These are phyloP conservation scores for Tylopilus rubrobrunneus DNA, from an alignment of 768 basidiomycete species.

Conservation along the genomic window DNA sequence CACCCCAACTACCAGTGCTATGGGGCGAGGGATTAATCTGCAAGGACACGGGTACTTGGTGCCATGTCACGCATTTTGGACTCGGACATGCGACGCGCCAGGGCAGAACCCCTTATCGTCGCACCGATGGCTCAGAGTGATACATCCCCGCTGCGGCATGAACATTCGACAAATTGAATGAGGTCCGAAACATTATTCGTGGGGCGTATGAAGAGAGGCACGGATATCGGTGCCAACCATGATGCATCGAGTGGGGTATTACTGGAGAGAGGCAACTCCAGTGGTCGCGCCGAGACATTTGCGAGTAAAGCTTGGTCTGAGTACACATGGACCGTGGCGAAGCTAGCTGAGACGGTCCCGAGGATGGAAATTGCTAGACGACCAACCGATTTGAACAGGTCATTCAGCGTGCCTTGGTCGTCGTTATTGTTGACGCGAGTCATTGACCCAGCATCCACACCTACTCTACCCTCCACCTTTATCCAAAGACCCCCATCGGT, in stretches of 20 bases:
- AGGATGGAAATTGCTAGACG: conserved; percentile 60
- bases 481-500: conserved; percentile 63
- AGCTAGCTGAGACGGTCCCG: conserved; percentile 51
- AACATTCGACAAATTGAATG: conserved; percentile 48
- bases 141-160: conserved; percentile 54
- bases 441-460: conserved; percentile 63
- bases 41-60: no score
- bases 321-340: conserved; percentile 48
- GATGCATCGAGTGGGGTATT: conserved; percentile 37
- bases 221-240: conserved; percentile 57
- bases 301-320: conserved; percentile 43
- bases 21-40: no score
- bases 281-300: conserved; percentile 41
- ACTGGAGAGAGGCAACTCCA: conserved; percentile 51
- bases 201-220: conserved; percentile 49
- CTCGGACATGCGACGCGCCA: no score
- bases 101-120: no score
- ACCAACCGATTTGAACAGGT: conserved; percentile 63
- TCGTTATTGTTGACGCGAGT: conserved; percentile 50
- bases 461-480: conserved; percentile 51
- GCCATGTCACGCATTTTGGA: no score
- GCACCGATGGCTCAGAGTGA: conserved; percentile 42
- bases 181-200: conserved; percentile 49
- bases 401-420: conserved; percentile 42
- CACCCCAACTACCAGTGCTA: no score